Evolutionary conservation across 768 basidiomycete species (phyloP).

Genomic region (Mycena albidolilacea): DNA sequence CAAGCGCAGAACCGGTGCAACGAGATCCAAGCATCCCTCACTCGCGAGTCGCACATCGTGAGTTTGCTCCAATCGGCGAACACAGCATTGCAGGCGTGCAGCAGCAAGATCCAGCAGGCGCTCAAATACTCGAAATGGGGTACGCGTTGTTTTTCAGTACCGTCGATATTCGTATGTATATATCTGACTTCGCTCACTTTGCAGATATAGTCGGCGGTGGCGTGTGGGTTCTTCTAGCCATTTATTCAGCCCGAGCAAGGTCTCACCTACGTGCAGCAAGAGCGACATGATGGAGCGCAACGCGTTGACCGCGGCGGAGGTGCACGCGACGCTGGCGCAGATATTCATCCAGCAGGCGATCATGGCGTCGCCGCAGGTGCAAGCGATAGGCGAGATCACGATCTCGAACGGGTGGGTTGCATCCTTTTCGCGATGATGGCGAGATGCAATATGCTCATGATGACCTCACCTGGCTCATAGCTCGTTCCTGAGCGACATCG

Average conservation of each 20-base stretch:
- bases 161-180: background rate
- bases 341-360: slow-evolving; percentile 57
- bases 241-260: too few species aligned
- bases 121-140: slow-evolving; percentile 58
- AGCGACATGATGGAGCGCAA: slow-evolving; percentile 56
- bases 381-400: slow-evolving; percentile 53
- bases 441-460: background rate
- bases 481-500: slow-evolving; percentile 53
- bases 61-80: slow-evolving; percentile 56
- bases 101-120: slow-evolving; percentile 53
- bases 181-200: background rate
- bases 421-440: background rate
- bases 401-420: slow-evolving; percentile 56
- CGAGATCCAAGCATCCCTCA: slow-evolving; percentile 53
- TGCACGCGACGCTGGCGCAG: slow-evolving; percentile 52
- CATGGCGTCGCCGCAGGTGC: slow-evolving; percentile 53
- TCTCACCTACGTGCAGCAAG: too few species aligned
- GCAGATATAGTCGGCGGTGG: slow-evolving; percentile 61
- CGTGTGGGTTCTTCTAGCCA: background rate
- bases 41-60: slow-evolving; percentile 56
- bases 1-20: slow-evolving; percentile 52
- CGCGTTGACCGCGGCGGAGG: slow-evolving; percentile 54
- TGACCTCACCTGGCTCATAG: slow-evolving; percentile 2
- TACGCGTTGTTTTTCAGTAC: slow-evolving; percentile 29
- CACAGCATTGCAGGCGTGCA: slow-evolving; percentile 49